Evolutionary conservation across 192 early-diverging fungal genomes (phyloP).

Genomic region (Backusella morwellensis): DNA sequence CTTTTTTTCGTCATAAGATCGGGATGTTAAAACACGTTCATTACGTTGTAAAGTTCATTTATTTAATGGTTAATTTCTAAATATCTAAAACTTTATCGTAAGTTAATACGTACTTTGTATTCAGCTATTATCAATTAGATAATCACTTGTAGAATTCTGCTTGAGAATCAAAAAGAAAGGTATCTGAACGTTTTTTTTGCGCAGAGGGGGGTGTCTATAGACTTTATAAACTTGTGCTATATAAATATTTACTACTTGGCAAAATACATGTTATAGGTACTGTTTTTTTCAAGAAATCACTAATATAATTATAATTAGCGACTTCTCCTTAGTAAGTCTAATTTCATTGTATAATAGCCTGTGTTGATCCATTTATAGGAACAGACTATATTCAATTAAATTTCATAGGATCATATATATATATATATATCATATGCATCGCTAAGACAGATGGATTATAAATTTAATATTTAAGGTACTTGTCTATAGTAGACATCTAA

Average conservation of each 20-base stretch:
- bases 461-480: not conserved
- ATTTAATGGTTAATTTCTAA: not conserved
- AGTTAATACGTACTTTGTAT: not conserved
- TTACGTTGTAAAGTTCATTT: not conserved
- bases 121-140: not conserved
- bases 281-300: not conserved
- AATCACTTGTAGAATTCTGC: not conserved
- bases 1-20: not conserved
- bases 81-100: not conserved
- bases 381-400: not conserved
- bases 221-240: not conserved
- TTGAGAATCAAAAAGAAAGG: not conserved
- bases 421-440: not conserved
- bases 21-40: not conserved
- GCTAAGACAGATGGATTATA: not conserved
- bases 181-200: too few relatives aligned
- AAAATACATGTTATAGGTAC: too few relatives aligned
- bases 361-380: not conserved
- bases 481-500: not conserved
- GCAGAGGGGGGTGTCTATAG: too few relatives aligned
- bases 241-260: not conserved
- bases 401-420: not conserved
- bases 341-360: not conserved
- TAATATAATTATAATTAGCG: not conserved
- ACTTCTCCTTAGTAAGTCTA: not conserved